Conservation (phyloP, 2,329 filamentous ascomycete species). For the Myrmaecium sp. region DNA sequence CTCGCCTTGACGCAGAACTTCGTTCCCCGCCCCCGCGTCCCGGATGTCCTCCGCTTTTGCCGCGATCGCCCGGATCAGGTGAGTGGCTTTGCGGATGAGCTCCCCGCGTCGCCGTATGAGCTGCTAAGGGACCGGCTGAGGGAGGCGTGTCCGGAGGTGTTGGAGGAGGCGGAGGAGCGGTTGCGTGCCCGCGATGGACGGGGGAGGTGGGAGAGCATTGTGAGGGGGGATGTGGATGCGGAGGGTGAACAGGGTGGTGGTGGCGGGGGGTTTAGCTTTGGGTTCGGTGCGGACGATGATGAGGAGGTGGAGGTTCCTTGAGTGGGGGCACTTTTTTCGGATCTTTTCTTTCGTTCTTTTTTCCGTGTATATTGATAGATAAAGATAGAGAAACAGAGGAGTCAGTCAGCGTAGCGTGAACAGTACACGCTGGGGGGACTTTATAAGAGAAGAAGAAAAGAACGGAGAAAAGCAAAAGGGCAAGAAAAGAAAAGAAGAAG, state of each 20-base stretch:
- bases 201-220: conserved; percentile 71
- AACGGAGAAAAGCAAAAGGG: too few species aligned
- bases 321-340: too few species aligned
- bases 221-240: conserved; percentile 35
- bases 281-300: conserved; percentile 41
- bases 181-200: conserved; percentile 38
- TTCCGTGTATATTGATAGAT: too few species aligned
- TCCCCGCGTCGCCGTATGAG: conserved; percentile 51
- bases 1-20: conserved; percentile 95
- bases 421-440: too few species aligned
- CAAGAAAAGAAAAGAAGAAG: too few species aligned
- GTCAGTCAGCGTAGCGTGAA: too few species aligned
- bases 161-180: conserved; percentile 44
- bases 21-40: conserved; percentile 58
- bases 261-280: conserved; percentile 45
- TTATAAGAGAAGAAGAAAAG: too few species aligned
- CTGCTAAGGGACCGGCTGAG: conserved; percentile 57
- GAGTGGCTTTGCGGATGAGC: conserved; percentile 61
- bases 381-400: too few species aligned
- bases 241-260: conserved; percentile 24
- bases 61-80: conserved; percentile 70
- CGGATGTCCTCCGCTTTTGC: conserved; percentile 63
- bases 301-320: conserved; percentile 28
- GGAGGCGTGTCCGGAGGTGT: conserved; percentile 45
- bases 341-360: too few species aligned